Conservation (phyloP, 371 early-diverging fungal species). For the Mucor irregularis region DNA sequence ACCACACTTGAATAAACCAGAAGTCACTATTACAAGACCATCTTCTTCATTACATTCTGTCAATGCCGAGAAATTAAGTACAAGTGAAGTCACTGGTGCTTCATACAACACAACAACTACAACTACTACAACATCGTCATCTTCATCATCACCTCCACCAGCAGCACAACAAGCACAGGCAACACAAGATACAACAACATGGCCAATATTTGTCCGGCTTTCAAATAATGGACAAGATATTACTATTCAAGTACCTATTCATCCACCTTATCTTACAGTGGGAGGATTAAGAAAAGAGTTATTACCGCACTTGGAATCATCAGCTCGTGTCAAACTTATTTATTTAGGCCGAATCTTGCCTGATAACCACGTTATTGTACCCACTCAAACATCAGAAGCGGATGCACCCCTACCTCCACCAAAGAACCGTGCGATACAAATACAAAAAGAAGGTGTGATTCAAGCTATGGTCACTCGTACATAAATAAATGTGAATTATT, state of each 20-base stretch:
- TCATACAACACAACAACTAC: not conserved
- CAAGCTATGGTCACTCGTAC: conserved; percentile 25
- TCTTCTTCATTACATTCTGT: conserved; percentile 9
- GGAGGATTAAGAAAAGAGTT: conserved; percentile 9
- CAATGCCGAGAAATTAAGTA: conserved; percentile 6
- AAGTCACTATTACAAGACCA: conserved; percentile 3
- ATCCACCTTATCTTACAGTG: conserved; percentile 22
- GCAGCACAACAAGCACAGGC: not conserved
- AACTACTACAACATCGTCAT: not conserved
- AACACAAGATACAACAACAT: not conserved
- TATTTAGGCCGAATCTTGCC: conserved; percentile 21
- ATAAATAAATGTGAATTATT: no score
- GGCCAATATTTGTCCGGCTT: conserved; percentile 26
- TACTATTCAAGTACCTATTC: conserved; percentile 12
- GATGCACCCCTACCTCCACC: conserved; percentile 16
- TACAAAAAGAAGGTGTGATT: conserved; percentile 26
- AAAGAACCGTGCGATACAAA: conserved; percentile 12
- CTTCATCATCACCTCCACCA: not conserved
- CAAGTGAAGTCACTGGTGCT: not conserved
- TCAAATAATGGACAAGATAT: conserved; percentile 25
- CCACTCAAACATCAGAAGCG: conserved; percentile 5
- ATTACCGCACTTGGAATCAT: conserved; percentile 12
- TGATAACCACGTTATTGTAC: conserved; percentile 20
- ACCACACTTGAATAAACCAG: not conserved
- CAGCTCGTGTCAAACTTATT: conserved; percentile 18